These are phyloP conservation scores for Fusarium duplospermum DNA, from an alignment of 2,329 filamentous ascomycete genomes.

Conservation along the genomic window DNA sequence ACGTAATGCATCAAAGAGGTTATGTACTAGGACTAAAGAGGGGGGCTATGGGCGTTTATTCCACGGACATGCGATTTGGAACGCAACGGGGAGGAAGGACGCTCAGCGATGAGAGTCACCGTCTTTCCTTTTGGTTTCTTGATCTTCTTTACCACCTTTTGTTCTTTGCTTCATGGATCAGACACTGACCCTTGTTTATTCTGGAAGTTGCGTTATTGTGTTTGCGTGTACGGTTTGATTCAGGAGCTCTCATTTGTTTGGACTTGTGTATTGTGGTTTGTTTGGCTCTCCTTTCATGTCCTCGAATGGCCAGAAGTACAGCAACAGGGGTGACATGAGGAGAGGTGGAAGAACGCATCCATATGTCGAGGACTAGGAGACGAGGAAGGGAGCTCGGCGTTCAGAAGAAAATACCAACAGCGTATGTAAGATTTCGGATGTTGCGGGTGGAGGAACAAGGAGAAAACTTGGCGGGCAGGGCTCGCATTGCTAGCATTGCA, in stretches of 20 bases:
- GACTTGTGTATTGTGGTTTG: conserved; percentile 32
- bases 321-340: conserved; percentile 12
- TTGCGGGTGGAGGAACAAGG: conserved; percentile 19
- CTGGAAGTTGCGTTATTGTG: conserved; percentile 21
- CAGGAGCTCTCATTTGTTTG: conserved; percentile 34
- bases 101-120: conserved; percentile 21
- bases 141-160: conserved; percentile 25
- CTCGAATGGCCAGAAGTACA: conserved; percentile 10
- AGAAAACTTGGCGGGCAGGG: conserved; percentile 23
- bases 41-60: conserved; percentile 40
- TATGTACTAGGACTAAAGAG: conserved; percentile 40
- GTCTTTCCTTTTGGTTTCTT: conserved; percentile 27
- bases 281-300: conserved; percentile 29
- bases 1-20: conserved; percentile 41
- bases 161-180: conserved; percentile 10
- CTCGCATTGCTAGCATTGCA: conserved; percentile 10
- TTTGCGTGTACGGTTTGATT: conserved; percentile 28
- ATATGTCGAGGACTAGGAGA: conserved; percentile 19
- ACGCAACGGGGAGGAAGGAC: conserved; percentile 32
- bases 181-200: conserved; percentile 22
- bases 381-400: conserved; percentile 41
- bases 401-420: conserved; percentile 45
- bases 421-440: conserved; percentile 45
- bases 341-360: conserved; percentile 6
- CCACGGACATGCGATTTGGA: conserved; percentile 33